phyloP scores from a whole-genome alignment of 2,329 filamentous ascomycete species.

The Paecilomyces sp. region DNA sequence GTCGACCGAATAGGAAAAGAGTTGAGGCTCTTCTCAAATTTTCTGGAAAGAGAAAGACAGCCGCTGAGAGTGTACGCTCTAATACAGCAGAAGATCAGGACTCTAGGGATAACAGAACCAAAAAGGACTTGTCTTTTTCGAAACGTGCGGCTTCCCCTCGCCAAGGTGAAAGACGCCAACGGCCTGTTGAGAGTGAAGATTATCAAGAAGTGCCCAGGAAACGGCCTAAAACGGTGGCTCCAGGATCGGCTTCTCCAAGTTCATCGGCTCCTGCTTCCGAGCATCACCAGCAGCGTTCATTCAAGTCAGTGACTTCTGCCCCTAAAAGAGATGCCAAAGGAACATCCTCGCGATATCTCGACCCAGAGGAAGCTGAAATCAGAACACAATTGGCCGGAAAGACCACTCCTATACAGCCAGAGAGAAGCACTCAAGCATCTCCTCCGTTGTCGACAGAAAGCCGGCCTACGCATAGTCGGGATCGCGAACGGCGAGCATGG shows the following conservation, averaged over 20 bases:
- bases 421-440: constrained; percentile 17
- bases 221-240: constrained; percentile 22
- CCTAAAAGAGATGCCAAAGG: constrained; percentile 37
- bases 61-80: constrained; percentile 15
- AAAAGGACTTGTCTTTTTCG: constrained; percentile 9
- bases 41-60: constrained; percentile 27
- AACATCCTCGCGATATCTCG: constrained; percentile 30
- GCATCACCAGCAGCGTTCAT: constrained; percentile 12
- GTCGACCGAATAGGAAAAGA: constrained; percentile 41
- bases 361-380: constrained; percentile 32
- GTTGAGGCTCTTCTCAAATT: constrained; percentile 41
- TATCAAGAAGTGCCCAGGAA: constrained; percentile 21
- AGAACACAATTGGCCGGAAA: constrained; percentile 31
- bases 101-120: constrained; percentile 8
- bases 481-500: constrained; percentile 35
- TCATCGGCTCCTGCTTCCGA: constrained; percentile 24
- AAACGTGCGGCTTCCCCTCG: constrained; percentile 9
- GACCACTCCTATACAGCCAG: constrained; percentile 17
- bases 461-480: constrained; percentile 16
- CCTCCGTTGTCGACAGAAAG: constrained; percentile 18
- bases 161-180: constrained; percentile 14
- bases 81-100: constrained; percentile 17
- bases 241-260: background rate
- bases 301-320: constrained; percentile 26
- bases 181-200: constrained; percentile 17